A percentile compares a stretch with the other conserved stretches of the same genome.
Conservation (phyloP, 129 eudicot species). For the Artemisia argyi region DNA sequence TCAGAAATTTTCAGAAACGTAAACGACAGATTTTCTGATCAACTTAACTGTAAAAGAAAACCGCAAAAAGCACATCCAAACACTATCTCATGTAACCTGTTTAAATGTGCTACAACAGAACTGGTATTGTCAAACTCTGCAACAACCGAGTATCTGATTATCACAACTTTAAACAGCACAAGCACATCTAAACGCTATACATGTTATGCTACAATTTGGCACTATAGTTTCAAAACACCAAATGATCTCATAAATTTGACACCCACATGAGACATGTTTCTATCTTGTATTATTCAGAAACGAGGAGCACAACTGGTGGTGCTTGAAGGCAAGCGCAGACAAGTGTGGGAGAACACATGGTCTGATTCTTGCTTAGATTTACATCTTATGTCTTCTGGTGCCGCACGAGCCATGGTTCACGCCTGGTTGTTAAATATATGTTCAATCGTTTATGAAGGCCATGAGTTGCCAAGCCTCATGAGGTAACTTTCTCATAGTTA, state of each 20-base stretch:
- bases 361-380: conserved; percentile 75
- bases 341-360: conserved; percentile 94
- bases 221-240: not conserved
- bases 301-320: conserved; percentile 94
- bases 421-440: conserved; percentile 92
- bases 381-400: conserved; percentile 99
- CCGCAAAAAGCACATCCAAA: no score
- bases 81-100: no score
- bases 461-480: conserved; percentile 72
- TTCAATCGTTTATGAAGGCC: conserved; percentile 80
- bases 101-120: no score
- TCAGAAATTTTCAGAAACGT: no score
- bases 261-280: not conserved
- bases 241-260: not conserved
- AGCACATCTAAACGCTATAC: no score
- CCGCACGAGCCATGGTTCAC: conserved; percentile 96
- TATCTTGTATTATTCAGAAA: conserved; percentile 43
- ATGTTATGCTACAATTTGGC: no score
- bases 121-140: no score
- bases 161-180: no score
- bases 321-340: conserved; percentile 86
- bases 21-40: no score
- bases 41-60: no score
- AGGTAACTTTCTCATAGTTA: conserved; percentile 41
- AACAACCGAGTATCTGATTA: no score